phyloP scores from a whole-genome alignment of 1,284 basidiomycete species.

The Cutaneotrichosporon sp. region DNA sequence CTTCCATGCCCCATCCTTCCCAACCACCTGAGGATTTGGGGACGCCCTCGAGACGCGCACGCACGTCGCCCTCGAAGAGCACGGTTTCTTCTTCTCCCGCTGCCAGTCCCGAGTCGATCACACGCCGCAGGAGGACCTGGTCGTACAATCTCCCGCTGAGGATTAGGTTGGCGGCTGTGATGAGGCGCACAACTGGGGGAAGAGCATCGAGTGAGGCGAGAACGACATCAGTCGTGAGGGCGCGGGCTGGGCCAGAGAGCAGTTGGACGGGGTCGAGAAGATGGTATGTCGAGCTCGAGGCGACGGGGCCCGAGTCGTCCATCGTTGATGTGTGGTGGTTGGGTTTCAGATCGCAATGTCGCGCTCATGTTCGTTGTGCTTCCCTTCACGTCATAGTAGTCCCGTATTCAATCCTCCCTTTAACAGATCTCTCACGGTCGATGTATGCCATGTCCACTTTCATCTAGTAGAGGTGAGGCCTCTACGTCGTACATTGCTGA shows the following conservation, averaged over 20 bases:
- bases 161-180: conserved; percentile 26
- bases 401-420: background rate
- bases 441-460: too few relatives aligned
- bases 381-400: background rate
- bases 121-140: conserved; percentile 32
- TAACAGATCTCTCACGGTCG: too few relatives aligned
- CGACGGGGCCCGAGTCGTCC: conserved; percentile 12
- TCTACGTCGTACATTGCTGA: too few relatives aligned
- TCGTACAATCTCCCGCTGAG: conserved; percentile 21
- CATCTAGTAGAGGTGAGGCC: too few relatives aligned
- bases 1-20: conserved; percentile 4
- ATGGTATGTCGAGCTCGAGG: conserved; percentile 15
- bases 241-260: conserved; percentile 9
- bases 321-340: background rate
- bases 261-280: conserved; percentile 14
- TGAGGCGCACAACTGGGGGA: conserved; percentile 11
- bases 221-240: conserved; percentile 12
- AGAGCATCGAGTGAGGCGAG: conserved; percentile 14
- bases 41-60: conserved; percentile 13
- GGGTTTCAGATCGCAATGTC: background rate
- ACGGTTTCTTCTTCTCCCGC: conserved; percentile 18
- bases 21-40: conserved; percentile 1
- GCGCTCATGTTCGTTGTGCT: background rate
- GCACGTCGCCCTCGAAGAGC: conserved; percentile 25
- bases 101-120: conserved; percentile 36